These are phyloP conservation scores for Entomortierella parvispora DNA, from an alignment of 192 early-diverging fungal species.

Conservation along the genomic window DNA sequence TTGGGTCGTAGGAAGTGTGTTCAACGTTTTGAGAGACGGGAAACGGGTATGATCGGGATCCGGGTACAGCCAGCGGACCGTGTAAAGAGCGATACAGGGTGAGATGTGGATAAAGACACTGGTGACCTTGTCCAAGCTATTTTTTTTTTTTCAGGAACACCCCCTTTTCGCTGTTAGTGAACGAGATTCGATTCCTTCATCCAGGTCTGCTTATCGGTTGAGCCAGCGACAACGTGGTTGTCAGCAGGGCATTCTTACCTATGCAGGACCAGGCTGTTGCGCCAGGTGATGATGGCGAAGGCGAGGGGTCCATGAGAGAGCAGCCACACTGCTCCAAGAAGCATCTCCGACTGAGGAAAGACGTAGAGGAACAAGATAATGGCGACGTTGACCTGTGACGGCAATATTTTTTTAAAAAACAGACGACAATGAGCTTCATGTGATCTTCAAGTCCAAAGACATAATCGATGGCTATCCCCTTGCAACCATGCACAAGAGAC, in stretches of 20 bases:
- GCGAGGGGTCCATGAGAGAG: slow-evolving; percentile 72
- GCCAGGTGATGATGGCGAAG: slow-evolving; percentile 74
- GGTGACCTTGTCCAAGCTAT: slow-evolving; percentile 75
- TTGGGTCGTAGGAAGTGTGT: slow-evolving; percentile 17
- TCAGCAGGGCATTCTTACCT: slow-evolving; percentile 14
- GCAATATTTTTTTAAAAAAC: too few relatives aligned
- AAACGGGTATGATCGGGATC: slow-evolving; percentile 50
- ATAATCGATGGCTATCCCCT: too few relatives aligned
- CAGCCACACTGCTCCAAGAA: slow-evolving; percentile 44
- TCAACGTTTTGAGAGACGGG: slow-evolving; percentile 58
- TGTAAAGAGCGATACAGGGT: slow-evolving; percentile 66
- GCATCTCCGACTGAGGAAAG: slow-evolving; percentile 51
- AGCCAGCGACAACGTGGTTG: too few relatives aligned
- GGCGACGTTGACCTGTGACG: slow-evolving; percentile 60
- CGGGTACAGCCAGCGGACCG: slow-evolving; percentile 66
- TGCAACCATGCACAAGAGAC: too few relatives aligned
- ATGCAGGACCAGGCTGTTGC: slow-evolving; percentile 54
- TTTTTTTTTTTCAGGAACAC: slow-evolving; percentile 57
- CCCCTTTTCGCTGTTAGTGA: slow-evolving; percentile 19
- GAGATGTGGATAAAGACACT: slow-evolving; percentile 73
- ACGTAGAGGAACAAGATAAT: slow-evolving; percentile 64
- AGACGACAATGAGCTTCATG: slow-evolving; percentile 1
- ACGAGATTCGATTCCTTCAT: background rate
- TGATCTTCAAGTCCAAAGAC: slow-evolving; percentile 6
- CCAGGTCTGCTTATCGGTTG: too few relatives aligned